phyloP scores from a whole-genome alignment of 2,329 filamentous ascomycete genomes.

The Botrytis squamosa region DNA sequence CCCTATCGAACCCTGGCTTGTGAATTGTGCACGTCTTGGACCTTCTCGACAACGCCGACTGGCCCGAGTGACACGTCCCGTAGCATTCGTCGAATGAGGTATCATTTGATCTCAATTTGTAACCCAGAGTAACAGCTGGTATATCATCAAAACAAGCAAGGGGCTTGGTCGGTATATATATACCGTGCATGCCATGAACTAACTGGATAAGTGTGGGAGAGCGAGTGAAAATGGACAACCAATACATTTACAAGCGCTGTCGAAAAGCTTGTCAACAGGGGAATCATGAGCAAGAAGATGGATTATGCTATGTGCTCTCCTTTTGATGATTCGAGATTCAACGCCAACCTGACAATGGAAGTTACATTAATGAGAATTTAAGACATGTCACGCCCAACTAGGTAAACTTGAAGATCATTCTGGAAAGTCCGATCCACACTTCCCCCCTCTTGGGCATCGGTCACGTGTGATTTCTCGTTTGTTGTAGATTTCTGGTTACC shows the following conservation, averaged over 20 bases:
- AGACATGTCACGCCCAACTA: neutral
- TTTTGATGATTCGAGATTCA: neutral
- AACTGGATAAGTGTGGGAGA: neutral
- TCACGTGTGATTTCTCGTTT: neutral
- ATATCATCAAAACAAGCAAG: neutral
- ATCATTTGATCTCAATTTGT: neutral
- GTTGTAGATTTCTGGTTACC: slow-evolving; percentile 19
- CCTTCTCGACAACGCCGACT: neutral
- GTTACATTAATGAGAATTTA: neutral
- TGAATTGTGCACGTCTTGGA: neutral
- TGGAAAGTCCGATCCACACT: neutral
- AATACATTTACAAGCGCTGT: neutral
- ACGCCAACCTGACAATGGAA: neutral
- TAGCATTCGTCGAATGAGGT: neutral
- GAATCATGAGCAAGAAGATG: neutral
- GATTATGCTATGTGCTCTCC: neutral
- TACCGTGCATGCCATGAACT: neutral
- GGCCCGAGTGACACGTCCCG: neutral
- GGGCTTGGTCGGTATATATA: neutral
- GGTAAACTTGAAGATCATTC: neutral
- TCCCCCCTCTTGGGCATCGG: neutral
- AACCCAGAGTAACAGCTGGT: neutral
- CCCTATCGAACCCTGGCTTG: neutral
- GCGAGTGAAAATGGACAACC: neutral
- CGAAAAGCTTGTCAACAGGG: neutral